A percentile compares a stretch with the other conserved stretches of the same genome.
phyloP scores from a whole-genome alignment of 2,329 filamentous ascomycete species.

The Aspergillus ustus region DNA sequence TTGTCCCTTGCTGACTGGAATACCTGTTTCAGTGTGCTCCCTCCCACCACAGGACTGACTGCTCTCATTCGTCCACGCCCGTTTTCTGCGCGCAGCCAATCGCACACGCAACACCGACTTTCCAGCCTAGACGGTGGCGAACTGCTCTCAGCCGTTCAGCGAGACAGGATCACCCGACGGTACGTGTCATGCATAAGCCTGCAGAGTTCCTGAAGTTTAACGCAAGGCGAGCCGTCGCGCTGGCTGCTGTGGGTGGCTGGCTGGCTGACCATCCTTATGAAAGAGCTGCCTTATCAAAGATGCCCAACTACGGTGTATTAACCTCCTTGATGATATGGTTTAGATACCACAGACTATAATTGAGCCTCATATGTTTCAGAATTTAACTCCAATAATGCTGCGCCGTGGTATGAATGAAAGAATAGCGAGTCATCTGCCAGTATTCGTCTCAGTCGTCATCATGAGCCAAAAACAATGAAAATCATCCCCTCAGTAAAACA shows the following conservation, averaged over 20 bases:
- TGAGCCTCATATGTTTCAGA: background rate
- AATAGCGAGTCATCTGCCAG: slow-evolving; percentile 2
- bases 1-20: slow-evolving; percentile 6
- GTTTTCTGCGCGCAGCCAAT: slow-evolving; percentile 9
- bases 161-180: background rate
- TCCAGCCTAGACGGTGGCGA: background rate
- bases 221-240: background rate
- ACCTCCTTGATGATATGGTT: slow-evolving; percentile 37
- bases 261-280: background rate
- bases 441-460: slow-evolving; percentile 8
- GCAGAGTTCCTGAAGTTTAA: slow-evolving; percentile 10
- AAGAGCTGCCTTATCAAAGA: background rate
- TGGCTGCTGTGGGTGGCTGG: background rate
- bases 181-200: slow-evolving; percentile 15
- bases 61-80: slow-evolving; percentile 14
- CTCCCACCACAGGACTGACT: background rate
- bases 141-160: slow-evolving; percentile 8
- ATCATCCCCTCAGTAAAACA: background rate
- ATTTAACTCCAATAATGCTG: background rate
- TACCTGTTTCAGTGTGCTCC: slow-evolving; percentile 4
- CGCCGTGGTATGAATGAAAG: background rate
- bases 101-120: background rate
- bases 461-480: background rate
- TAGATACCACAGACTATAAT: slow-evolving; percentile 45
- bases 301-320: background rate